These are phyloP conservation scores for Aspergillus biplanus DNA, from an alignment of 495 filamentous ascomycete species.

Conservation along the genomic window DNA sequence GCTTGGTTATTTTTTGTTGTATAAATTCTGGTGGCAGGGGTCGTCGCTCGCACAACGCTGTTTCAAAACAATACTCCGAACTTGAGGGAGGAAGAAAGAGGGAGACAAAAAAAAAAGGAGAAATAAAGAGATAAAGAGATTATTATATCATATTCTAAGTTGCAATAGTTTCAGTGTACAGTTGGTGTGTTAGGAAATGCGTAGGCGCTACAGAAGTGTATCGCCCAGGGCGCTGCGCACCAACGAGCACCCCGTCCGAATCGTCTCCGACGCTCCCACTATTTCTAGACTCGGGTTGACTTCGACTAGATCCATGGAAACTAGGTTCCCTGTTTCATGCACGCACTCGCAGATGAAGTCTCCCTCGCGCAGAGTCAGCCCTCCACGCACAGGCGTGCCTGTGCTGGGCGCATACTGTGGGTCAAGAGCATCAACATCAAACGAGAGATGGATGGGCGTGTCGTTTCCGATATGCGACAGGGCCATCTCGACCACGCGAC, in stretches of 20 bases:
- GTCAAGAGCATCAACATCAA: slow-evolving; percentile 96
- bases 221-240: slow-evolving; percentile 92
- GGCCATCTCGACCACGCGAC: slow-evolving; percentile 96
- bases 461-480: slow-evolving; percentile 90
- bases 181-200: slow-evolving; percentile 1
- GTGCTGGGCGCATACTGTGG: slow-evolving; percentile 96
- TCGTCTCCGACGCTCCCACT: slow-evolving; percentile 81
- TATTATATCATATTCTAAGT: slow-evolving; percentile 17
- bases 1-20: slow-evolving; percentile 8
- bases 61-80: background rate
- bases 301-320: slow-evolving; percentile 94
- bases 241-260: slow-evolving; percentile 85
- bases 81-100: no score
- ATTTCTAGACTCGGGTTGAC: slow-evolving; percentile 88
- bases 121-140: background rate
- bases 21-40: slow-evolving; percentile 29
- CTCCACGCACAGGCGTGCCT: slow-evolving; percentile 93
- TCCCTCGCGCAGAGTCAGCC: slow-evolving; percentile 91
- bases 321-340: slow-evolving; percentile 86
- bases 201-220: slow-evolving; percentile 66
- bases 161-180: background rate
- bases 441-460: slow-evolving; percentile 94
- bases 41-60: background rate
- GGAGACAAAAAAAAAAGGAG: no score
- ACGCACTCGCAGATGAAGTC: slow-evolving; percentile 98